Evolutionary conservation across 805 yeast genomes (phyloP).

Genomic region (Maudiozyma saulgeensis): DNA sequence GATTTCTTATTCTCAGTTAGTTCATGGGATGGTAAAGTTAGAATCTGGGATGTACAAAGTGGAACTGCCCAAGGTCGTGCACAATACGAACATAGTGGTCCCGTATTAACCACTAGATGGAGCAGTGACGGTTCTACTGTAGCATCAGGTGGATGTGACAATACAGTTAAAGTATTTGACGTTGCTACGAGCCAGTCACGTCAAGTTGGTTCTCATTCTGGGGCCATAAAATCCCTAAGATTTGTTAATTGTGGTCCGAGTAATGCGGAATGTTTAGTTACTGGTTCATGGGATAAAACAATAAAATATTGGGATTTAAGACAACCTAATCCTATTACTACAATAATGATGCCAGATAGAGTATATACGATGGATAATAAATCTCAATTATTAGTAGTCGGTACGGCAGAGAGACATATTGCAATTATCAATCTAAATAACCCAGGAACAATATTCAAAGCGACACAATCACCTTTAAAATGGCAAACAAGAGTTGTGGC

Average conservation of each 20-base stretch:
- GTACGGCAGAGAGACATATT: constrained; percentile 83
- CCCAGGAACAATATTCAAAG: constrained; percentile 76
- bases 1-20: constrained; percentile 68
- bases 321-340: constrained; percentile 69
- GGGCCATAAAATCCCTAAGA: constrained; percentile 64
- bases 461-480: constrained; percentile 66
- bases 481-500: constrained; percentile 77
- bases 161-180: constrained; percentile 76
- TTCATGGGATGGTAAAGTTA: constrained; percentile 91
- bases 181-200: constrained; percentile 70
- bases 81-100: constrained; percentile 79
- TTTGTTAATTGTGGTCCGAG: constrained; percentile 79
- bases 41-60: constrained; percentile 77
- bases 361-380: constrained; percentile 83
- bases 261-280: constrained; percentile 67
- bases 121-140: constrained; percentile 79
- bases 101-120: constrained; percentile 79
- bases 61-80: constrained; percentile 87
- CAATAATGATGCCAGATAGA: constrained; percentile 78
- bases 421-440: constrained; percentile 67
- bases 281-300: constrained; percentile 96
- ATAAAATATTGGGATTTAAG: constrained; percentile 92
- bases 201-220: constrained; percentile 81
- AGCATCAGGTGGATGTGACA: constrained; percentile 84
- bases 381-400: constrained; percentile 80